Evolutionary conservation across 1,284 basidiomycete genomes (phyloP), one percentile per base, ranked within the genome.

Genomic region (Naganishia sp.): DNA sequence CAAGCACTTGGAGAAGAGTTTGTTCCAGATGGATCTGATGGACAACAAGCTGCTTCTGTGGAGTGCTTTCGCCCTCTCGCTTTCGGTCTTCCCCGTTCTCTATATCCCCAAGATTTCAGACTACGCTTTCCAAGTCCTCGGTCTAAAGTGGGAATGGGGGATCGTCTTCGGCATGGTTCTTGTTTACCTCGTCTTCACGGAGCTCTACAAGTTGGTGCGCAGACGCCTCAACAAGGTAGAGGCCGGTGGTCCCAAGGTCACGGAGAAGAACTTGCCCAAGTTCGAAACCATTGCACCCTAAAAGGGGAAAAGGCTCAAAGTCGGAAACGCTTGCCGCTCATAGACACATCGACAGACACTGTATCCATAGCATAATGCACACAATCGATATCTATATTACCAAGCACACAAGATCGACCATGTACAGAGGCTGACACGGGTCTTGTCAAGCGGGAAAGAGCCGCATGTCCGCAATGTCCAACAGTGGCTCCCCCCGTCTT

Each of bases 21-120:
- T 82, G 25, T 83, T 84, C 73, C 79, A 81, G 72, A 80, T 83
- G 70, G 82, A 86, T 72, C 71, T 85, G 13, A 79, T 80, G 73
- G 81, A 79, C 61, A 86, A 87, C 77, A 83, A 82, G 70, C 76
- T 85, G 46, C 79, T 86, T 18, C 79, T 86, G 45, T 85, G 82
- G 81, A 82, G 75, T 63, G 74, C 74, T 52, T 73, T 79, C 43
- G 75, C 74, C 13, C 71, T 79, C 31, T 64, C 72, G 2, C 71
- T 79, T 42, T 68, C 66, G 2, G 76, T 75, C 28, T 72, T 79
- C 74, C 78, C 77, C 32, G 69, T 79, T 53, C 73, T 80, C 45
- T 79, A 80, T 72, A 80, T 80, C 49, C 79, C 79, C 9, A 68
- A 68, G 18, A 77, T 80, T 73, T 78, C 76, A 71, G 71, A 78